Base-by-base conservation (phyloP, 1,139 yeast genomes). In the Entelexis sorbosivorans region DNA sequence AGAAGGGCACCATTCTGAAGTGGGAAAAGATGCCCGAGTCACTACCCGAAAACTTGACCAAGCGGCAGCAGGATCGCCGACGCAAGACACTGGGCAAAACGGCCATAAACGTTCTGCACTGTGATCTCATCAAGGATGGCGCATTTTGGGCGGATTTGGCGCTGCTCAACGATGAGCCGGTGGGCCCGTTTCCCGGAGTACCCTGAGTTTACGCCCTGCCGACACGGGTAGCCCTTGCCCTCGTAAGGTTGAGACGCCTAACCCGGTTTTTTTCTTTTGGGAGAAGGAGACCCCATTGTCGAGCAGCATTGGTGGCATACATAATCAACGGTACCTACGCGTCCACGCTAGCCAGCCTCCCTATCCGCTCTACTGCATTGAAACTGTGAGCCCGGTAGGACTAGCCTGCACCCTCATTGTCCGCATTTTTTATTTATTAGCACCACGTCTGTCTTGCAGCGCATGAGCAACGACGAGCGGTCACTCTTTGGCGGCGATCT, bases 1-100 rank as follows among this genome's bases (percentile, higher is more conserved):
- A 82, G 60, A 91, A 89, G 69, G 98, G 98, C 0, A 82, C 96
- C 0, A 69, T 83, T 16, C 69, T 83, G 17, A 75, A 80, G 7
- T 70, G 88, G 58, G 84, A 82, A 70, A 61, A 53, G 7, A 16
- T 40, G 33, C 40, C 38, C 17, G 35, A 8, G 1, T 35, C 51
- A 1, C 32, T 24, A 0, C 54, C 58, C 3, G 59, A 32, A 32
- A 59, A 48, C 53, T 53, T 73, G 51, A 59, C 71, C 6, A 64
- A 67, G 6, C 67, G 84, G 43, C 85, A 81, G 61, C 61, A 67
- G 53, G 79, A 78, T 44, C 64, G 83, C 50, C 63, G 66, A 24
- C 69, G 67, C 42, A 79, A 77, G 65, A 69, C 68, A 54, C 66
- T 76, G 42, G 71, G 69, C 47, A 79, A 80, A 61, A 75, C 78